Conservation (phyloP, 2,329 filamentous ascomycete species). For the Clonostachys rhizophaga region DNA sequence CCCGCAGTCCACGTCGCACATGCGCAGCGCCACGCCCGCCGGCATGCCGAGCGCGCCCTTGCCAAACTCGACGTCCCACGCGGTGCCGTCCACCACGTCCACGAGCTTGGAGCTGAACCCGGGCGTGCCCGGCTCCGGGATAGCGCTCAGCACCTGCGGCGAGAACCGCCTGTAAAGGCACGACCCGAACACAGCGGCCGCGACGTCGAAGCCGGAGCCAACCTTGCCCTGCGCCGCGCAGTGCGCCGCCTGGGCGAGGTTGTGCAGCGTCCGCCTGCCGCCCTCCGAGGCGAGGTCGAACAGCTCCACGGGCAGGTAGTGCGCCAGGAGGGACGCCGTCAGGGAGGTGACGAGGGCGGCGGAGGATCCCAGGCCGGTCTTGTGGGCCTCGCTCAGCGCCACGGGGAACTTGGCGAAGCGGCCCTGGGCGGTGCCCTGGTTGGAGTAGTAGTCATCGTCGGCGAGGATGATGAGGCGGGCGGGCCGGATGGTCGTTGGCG, state of each 20-base stretch:
- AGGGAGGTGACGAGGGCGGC: conserved; percentile 90
- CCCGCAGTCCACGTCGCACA: conserved; percentile 96
- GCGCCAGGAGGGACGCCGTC: conserved; percentile 69
- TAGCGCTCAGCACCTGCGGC: conserved; percentile 61
- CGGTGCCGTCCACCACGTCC: conserved; percentile 57
- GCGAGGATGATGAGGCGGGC: conserved; percentile 82
- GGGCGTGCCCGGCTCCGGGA: conserved; percentile 62
- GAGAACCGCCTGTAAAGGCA: conserved; percentile 93
- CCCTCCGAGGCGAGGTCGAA: conserved; percentile 53
- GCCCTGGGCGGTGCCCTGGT: conserved; percentile 20
- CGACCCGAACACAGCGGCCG: conserved; percentile 85
- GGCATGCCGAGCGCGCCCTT: conserved; percentile 71
- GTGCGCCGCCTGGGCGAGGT: conserved; percentile 89
- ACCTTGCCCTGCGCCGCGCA: conserved; percentile 97
- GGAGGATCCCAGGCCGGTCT: conserved; percentile 92
- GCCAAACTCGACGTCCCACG: conserved; percentile 77
- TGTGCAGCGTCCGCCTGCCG: conserved; percentile 68
- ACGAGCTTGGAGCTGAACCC: conserved; percentile 65
- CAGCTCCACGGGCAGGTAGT: conserved; percentile 58
- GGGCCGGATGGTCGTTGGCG: conserved; percentile 61
- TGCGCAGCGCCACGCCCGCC: conserved; percentile 68
- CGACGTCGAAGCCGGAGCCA: conserved; percentile 93
- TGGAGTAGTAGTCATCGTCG: conserved; percentile 96
- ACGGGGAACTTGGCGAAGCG: conserved; percentile 78
- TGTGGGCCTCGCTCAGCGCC: conserved; percentile 74